Base-by-base conservation (phyloP, 2,329 filamentous ascomycete genomes). In the Metarhizium anisopliae region DNA sequence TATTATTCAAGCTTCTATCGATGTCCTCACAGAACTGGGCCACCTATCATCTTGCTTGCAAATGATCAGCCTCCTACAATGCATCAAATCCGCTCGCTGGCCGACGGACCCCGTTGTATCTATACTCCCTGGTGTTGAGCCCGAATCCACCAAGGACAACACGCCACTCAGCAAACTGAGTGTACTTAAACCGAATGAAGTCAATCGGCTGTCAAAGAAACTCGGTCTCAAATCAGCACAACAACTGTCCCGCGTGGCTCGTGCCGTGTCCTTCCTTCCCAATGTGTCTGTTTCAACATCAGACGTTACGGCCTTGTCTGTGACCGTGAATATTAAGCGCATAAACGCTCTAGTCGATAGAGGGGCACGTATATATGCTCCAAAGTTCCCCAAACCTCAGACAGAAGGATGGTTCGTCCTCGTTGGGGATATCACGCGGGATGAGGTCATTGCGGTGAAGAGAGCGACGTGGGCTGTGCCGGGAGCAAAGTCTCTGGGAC, bases 1-100 rank as follows among this genome's bases (percentile, higher is more conserved):
- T 82, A 94, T 99, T 68, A 86, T 96, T 38, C 94, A 99, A 70
- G 95, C 94, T 1, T 89, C 87, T 6, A 93, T 99, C 64, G 95
- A 99, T 68, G 87, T 96, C 10, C 80, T 97, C 57, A 89, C 93
- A 0, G 95, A 99, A 70, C 73, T 96, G n/a, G 89, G 90, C 11
- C 85, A 88, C 66, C 74, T 91, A 5, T 87, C 86, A 20, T 91
- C 87, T 56, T 90, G 86, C 61, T 77, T 86, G 49, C 82, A 84
- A 73, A 92, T 96, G 84, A 89, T 97, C 59, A 83, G 79, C 16
- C 78, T 99, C 1, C 80, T 99, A 32, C 91, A 97, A 71, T 91
- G 86, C 67, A 87, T 99, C 75, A 99, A 99, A 72, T 90, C 84
- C 42, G 94, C 90, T 2, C 83, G 90, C 54, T 99, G 94, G 94